Base-by-base conservation (phyloP, 495 filamentous ascomycete genomes). In the Podospora pseudocomata region DNA sequence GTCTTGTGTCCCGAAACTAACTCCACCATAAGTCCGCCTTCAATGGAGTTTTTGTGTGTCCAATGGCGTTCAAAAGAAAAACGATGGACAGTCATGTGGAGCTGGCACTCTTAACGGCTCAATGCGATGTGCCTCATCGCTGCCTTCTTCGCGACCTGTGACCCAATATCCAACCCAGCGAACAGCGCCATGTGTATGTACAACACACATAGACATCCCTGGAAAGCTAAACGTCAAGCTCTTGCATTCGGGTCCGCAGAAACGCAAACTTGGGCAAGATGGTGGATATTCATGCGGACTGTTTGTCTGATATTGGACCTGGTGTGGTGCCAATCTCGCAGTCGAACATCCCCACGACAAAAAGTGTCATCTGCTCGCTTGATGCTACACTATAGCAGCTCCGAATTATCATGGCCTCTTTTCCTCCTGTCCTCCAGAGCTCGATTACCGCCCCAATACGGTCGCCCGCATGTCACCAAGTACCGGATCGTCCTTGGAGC, bases 301-400 rank as follows among this genome's bases (percentile, higher is more conserved):
- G 32, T 32, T 19, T 20, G 61, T 44, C 16, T 39, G 61, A 58
- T 55, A 68, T 60, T 32, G 60, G 20, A 60, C 55, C 23, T 60
- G 30, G 9, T 39, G 28, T 4, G 11, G 9, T 26, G 13, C 54
- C 61, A 6, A 28, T 34, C 13, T 65, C 61, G 44, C 65, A 55
- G 68, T 67, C 68, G 55, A 28, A n/a, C 20, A 26, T 58, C 65
- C 63, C 64, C 67, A 67, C 65, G 66, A 61, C 59, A 39, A 30
- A 39, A 66, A 27, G 44, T 64, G 64, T 69, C 66, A 67, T 68
- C 70, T 67, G 68, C 65, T 57, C 65, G 54, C 53, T 64, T 23
- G 65, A 66, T 55, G 59, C 65, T 64, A 70, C 70, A 74, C 65
- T 64, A 70, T 71, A 74, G 27, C 60, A 68, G 44, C 28, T 61